These are phyloP conservation scores for Mediolabrus comicus DNA, from an alignment of 108 stramenopile genomes.

Conservation along the genomic window DNA sequence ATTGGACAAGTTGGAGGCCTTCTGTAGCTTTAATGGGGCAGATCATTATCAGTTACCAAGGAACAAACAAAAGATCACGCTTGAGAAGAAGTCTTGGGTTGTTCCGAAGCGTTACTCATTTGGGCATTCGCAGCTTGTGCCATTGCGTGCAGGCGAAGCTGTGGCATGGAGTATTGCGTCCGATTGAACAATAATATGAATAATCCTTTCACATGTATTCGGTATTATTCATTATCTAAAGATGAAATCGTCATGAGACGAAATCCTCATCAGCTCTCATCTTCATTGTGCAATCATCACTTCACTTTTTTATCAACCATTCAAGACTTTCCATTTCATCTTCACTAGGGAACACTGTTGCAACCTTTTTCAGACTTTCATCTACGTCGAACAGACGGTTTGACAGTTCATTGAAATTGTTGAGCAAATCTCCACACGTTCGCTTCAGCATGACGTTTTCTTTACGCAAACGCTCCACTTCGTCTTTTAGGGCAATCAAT, in stretches of 20 bases:
- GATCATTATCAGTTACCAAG: conserved; percentile 93
- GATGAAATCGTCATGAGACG: background rate
- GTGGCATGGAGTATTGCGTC: conserved; percentile 77
- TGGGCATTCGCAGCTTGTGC: conserved; percentile 67
- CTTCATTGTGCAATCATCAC: background rate
- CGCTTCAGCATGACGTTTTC: conserved; percentile 38
- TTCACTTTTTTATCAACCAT: conserved; percentile 36
- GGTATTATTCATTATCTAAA: background rate
- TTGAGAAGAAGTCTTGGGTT: conserved; percentile 79
- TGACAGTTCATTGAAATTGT: conserved; percentile 40
- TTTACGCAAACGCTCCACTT: conserved; percentile 30
- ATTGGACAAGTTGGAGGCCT: conserved; percentile 90
- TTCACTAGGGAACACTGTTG: conserved; percentile 40
- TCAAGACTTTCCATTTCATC: conserved; percentile 46
- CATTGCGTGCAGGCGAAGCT: conserved; percentile 85
- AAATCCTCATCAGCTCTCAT: background rate
- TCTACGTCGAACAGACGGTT: conserved; percentile 44
- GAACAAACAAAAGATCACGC: conserved; percentile 59
- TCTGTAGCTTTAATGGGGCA: conserved; percentile 85
- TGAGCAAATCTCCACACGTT: conserved; percentile 29
- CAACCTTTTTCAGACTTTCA: conserved; percentile 45
- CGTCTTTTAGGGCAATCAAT: conserved; percentile 16
- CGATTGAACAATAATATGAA: background rate
- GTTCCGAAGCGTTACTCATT: conserved; percentile 85
- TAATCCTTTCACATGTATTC: background rate